These are phyloP conservation scores for Ajuga chamaepitys DNA, from an alignment of 257 asterid genomes.

Conservation along the genomic window DNA sequence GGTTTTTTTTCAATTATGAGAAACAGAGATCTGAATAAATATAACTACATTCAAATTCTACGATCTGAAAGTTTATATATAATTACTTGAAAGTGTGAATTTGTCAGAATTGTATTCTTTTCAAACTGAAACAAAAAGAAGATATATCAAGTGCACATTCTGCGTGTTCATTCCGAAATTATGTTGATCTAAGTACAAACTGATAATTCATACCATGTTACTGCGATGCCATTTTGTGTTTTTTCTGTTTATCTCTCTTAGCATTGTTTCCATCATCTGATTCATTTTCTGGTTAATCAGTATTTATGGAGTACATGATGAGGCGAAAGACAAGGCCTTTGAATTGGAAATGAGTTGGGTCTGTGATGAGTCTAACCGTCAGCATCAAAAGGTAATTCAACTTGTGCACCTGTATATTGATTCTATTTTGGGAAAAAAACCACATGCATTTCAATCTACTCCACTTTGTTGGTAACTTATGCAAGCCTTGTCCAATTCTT, in stretches of 20 bases:
- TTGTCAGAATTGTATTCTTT: neutral
- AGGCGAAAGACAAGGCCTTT: conserved; percentile 97
- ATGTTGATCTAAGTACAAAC: neutral
- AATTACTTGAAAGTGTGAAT: neutral
- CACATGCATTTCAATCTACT: too few species aligned
- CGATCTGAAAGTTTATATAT: neutral
- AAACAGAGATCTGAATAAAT: too few species aligned
- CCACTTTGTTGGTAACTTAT: too few species aligned
- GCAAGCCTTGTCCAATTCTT: too few species aligned
- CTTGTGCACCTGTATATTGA: neutral
- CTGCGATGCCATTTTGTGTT: neutral
- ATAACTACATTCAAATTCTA: neutral
- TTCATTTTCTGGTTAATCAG: conserved; percentile 31
- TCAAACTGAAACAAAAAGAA: neutral
- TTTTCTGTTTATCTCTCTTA: neutral
- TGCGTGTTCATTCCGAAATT: neutral
- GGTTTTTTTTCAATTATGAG: too few species aligned
- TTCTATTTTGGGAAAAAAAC: too few species aligned
- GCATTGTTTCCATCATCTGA: neutral
- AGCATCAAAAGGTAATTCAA: conserved; percentile 77
- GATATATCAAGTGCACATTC: neutral
- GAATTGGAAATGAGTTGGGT: conserved; percentile 98
- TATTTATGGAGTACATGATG: conserved; percentile 90
- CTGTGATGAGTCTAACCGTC: conserved; percentile 94
- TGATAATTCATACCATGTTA: neutral